Evolutionary conservation across 2,329 filamentous ascomycete species (phyloP), one percentile per base, ranked within the genome.

Genomic region (Trichoderma sp.): DNA sequence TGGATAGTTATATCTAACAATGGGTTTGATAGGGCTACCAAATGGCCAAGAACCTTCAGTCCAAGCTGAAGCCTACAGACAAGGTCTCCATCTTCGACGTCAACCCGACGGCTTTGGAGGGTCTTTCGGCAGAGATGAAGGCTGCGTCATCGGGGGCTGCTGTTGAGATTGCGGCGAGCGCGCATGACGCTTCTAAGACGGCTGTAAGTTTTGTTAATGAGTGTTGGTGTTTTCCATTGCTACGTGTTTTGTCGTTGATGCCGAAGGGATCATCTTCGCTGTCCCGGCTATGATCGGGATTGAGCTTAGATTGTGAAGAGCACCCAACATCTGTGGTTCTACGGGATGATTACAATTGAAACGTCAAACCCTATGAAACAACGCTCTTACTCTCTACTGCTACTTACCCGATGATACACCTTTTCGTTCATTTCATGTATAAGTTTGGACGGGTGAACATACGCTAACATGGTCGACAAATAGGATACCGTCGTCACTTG

Each of bases 401-500:
- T 30, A 7, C 15, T 43, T 67, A 36, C 39, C 24, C 18, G 21
- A 18, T 39, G 9, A 18, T 68, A 18, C 28, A 21, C 43, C 9
- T 11, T 24, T 39, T 28, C 30, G 11, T 24, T 26, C n/a, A 21
- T 7, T 60, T 18, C 15, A 32, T n/a, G 39, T 57, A 8, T 26
- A 15, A 26, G 18, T 9, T 47, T 34, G 7, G 7, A 26, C 3
- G 91, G 90, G 6, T 28, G n/a, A 36, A 24, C 21, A 9, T 28
- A 4, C 1, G 21, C 71, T 72, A 36, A 72, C 32, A 68, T 74
- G 76, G 71, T 74, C 2, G 71, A 73, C 66, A 53, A 21, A 34
- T 76, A 98, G 95, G 91, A 95, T 83, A 92, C 90, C 34, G 90
- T 97, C 74, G 90, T 99, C 71, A 97, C 95, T 14, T 94, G 94